These are phyloP conservation scores for Cadophora sp. DNA, from an alignment of 2,329 filamentous ascomycete genomes.

Conservation along the genomic window DNA sequence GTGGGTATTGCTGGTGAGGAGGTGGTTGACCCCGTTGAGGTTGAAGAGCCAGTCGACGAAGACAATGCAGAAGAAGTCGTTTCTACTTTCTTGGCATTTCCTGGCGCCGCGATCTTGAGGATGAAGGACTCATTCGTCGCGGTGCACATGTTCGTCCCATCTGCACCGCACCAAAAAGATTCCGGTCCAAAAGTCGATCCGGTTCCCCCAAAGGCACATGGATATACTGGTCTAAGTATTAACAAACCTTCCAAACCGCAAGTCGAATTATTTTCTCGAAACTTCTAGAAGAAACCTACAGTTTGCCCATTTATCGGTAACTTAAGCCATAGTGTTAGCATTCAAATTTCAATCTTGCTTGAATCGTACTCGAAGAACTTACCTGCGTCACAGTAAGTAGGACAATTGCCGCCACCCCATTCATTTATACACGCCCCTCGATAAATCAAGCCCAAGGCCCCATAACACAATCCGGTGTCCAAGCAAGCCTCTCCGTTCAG, in stretches of 20 bases:
- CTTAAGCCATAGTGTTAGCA: not conserved
- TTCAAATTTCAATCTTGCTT: not conserved
- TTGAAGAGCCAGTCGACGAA: slow-evolving; percentile 11
- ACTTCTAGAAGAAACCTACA: not conserved
- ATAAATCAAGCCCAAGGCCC: slow-evolving; percentile 17
- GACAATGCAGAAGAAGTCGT: not conserved
- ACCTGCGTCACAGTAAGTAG: slow-evolving; percentile 26
- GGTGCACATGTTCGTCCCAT: slow-evolving; percentile 8
- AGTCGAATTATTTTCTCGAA: not conserved
- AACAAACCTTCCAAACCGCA: not conserved
- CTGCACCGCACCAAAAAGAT: slow-evolving; percentile 15
- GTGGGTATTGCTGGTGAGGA: not conserved
- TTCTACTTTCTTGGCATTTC: not conserved
- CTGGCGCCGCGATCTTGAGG: slow-evolving; percentile 7
- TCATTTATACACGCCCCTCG: slow-evolving; percentile 25
- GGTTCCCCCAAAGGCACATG: slow-evolving; percentile 16
- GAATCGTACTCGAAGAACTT: not conserved
- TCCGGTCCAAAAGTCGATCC: slow-evolving; percentile 14
- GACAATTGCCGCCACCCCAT: slow-evolving; percentile 24
- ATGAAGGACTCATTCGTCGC: slow-evolving; percentile 16
- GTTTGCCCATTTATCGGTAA: slow-evolving; percentile 18
- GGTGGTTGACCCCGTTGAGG: not conserved
- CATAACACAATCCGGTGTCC: slow-evolving; percentile 20
- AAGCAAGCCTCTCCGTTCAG: slow-evolving; percentile 21
- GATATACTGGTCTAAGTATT: slow-evolving; percentile 14